phyloP scores from a whole-genome alignment of 108 stramenopile species.

The Mayamaea pseudoterrestris region DNA sequence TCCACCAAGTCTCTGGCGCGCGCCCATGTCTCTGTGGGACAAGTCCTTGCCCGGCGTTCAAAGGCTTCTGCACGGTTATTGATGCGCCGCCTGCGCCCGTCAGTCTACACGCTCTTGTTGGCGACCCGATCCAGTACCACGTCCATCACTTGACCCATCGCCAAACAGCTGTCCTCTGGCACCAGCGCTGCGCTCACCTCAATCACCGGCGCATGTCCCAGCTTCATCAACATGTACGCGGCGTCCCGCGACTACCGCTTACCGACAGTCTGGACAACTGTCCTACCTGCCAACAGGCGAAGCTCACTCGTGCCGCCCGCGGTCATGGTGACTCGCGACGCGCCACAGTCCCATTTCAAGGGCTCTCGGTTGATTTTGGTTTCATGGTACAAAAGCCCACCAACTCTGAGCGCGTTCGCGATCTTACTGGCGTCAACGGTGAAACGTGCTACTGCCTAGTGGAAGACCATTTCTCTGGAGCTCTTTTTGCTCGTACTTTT shows the following conservation, averaged over 20 bases:
- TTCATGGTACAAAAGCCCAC: neutral
- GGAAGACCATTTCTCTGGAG: slow-evolving; percentile 11
- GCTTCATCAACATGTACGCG: slow-evolving; percentile 8
- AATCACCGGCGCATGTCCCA: slow-evolving; percentile 8
- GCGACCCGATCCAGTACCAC: too few species aligned
- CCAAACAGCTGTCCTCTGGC: too few species aligned
- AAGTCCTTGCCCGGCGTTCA: too few species aligned
- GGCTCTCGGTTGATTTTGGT: slow-evolving; percentile 6
- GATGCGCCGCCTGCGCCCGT: too few species aligned
- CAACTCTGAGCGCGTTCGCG: slow-evolving; percentile 1
- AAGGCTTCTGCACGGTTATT: too few species aligned
- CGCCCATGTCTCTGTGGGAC: too few species aligned
- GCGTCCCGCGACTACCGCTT: slow-evolving; percentile 11
- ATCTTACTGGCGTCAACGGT: slow-evolving; percentile 10
- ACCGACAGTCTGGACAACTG: slow-evolving; percentile 7
- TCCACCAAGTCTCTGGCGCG: too few species aligned
- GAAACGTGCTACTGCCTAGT: slow-evolving; percentile 12
- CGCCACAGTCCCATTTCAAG: slow-evolving; percentile 4
- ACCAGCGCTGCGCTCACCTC: slow-evolving; percentile 15
- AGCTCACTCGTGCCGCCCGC: slow-evolving; percentile 14
- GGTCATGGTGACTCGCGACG: slow-evolving; percentile 1
- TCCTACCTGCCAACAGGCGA: slow-evolving; percentile 15
- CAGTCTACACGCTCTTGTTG: too few species aligned
- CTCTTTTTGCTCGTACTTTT: slow-evolving; percentile 1
- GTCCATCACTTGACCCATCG: too few species aligned